Base-by-base conservation (phyloP, 225 moss, liverwort and hornwort genomes). In the Marchantia polymorpha region DNA sequence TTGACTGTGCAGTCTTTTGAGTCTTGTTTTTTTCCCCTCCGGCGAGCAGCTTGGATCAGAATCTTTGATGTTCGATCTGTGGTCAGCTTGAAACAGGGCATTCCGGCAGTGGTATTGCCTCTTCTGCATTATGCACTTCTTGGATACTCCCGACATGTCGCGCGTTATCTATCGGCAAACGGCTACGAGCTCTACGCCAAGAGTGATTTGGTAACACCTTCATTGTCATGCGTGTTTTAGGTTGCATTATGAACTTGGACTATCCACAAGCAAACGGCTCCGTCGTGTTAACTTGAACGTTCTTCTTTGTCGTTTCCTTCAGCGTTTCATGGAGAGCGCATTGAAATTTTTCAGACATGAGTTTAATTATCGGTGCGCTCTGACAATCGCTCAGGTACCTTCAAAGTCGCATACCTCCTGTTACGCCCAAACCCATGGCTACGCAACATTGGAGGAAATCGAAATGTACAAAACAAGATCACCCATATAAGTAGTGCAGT, bases 141-240 rank as follows among this genome's bases (percentile, higher is more conserved):
- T 47, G 92, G 92, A 58, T 94, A 91, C 84, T 96, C 96, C 66
- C 88, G 94, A 67, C 94, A 94, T 77, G 86, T 96, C 78, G 92
- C 96, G 14, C 91, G 94, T 67, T 91, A 89, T 83, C 86, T 96
- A 55, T 90, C 90, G 56, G 81, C 85, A n/a, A 91, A 88, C 74
- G 94, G 92, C 72, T 96, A 94, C 80, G 89, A 92, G 81, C 85
- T 96, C 12, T 91, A 91, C 80, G 96, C 92, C 46, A 94, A 94
- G 78, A 94, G 96, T 54, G 94, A 96, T 84, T 83, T 94, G 88
- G 94, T 82, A 39, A 39, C 63, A 63, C 1, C 0, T 31, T 60
- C 59, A 12, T 7, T 52, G n/a, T 14, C 26, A 53, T 29, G 12
- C 54, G 26, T 54, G 51, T 27, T 0, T 54, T 29, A 50, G 22